phyloP scores from a whole-genome alignment of 2,329 filamentous ascomycete genomes.

The Trichoderma sp. region DNA sequence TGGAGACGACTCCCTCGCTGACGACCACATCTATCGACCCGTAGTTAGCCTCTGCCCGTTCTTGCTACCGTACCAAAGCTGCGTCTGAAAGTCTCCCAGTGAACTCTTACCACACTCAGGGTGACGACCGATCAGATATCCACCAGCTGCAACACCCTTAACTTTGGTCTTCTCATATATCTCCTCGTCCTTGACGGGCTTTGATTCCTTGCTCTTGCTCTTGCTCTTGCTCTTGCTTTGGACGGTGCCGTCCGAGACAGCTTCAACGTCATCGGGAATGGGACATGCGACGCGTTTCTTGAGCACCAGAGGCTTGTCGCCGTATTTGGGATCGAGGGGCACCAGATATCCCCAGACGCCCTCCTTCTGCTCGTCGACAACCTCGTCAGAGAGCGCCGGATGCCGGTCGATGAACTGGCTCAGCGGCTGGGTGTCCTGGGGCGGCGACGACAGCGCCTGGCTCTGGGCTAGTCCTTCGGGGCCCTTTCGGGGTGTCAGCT shows the following conservation, averaged over 20 bases:
- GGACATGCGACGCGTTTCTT: conserved; percentile 73
- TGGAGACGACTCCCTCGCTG: conserved; percentile 79
- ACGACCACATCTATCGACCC: conserved; percentile 64
- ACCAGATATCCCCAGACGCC: conserved; percentile 96
- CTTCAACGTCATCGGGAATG: conserved; percentile 51
- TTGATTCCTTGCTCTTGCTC: conserved; percentile 41
- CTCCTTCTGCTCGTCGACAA: conserved; percentile 79
- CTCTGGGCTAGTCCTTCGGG: conserved; percentile 52
- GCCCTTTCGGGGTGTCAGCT: conserved; percentile 54
- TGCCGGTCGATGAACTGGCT: conserved; percentile 75
- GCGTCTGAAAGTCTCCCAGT: background rate
- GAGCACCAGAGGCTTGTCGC: conserved; percentile 68
- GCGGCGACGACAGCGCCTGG: conserved; percentile 60
- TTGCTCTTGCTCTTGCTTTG: conserved; percentile 35
- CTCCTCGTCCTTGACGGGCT: conserved; percentile 56
- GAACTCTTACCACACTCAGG: conserved; percentile 79
- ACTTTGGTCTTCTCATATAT: conserved; percentile 64
- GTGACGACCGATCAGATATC: conserved; percentile 90
- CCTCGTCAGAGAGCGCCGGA: conserved; percentile 73
- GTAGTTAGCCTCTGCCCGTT: background rate
- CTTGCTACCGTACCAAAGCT: background rate
- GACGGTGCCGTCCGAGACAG: conserved; percentile 39
- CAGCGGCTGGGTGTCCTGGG: conserved; percentile 63
- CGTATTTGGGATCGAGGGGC: conserved; percentile 72
- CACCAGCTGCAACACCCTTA: conserved; percentile 68